phyloP scores from a whole-genome alignment of 768 basidiomycete genomes.

The Cytidiella melzeri region DNA sequence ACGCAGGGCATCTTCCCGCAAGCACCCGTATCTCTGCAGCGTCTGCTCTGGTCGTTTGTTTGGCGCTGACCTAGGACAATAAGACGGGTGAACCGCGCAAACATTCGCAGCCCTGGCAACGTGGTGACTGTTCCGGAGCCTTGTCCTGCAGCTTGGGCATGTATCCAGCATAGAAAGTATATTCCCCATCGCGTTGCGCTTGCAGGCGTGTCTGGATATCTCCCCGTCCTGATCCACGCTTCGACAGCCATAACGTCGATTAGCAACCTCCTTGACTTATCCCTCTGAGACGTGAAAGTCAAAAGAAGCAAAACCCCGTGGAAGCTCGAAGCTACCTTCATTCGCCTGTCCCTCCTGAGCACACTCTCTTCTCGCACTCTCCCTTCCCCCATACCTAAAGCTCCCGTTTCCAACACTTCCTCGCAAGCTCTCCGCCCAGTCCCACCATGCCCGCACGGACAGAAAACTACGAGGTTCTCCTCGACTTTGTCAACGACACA shows the following conservation, averaged over 20 bases:
- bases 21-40: neutral
- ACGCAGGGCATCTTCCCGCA: neutral
- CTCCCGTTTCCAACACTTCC: conserved; percentile 15
- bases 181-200: conserved; percentile 8
- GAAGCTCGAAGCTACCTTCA: conserved; percentile 21
- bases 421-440: conserved; percentile 13
- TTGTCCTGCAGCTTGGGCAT: conserved; percentile 5
- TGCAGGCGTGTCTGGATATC: conserved; percentile 8
- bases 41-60: neutral
- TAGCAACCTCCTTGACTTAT: conserved; percentile 10
- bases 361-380: conserved; percentile 24
- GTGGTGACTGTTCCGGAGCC: conserved; percentile 19
- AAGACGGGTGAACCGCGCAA: conserved; percentile 10
- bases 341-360: conserved; percentile 11
- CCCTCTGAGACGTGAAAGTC: conserved; percentile 10
- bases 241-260: conserved; percentile 4
- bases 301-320: conserved; percentile 20
- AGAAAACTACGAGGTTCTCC: conserved; percentile 56
- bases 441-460: conserved; percentile 51
- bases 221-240: conserved; percentile 1
- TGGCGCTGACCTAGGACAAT: conserved; percentile 16
- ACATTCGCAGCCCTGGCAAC: conserved; percentile 17
- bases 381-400: conserved; percentile 16
- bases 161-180: conserved; percentile 1
- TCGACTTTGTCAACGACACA: conserved; percentile 68